These are phyloP conservation scores for Candida sp. DNA, from an alignment of 1,139 yeast genomes.

Conservation along the genomic window DNA sequence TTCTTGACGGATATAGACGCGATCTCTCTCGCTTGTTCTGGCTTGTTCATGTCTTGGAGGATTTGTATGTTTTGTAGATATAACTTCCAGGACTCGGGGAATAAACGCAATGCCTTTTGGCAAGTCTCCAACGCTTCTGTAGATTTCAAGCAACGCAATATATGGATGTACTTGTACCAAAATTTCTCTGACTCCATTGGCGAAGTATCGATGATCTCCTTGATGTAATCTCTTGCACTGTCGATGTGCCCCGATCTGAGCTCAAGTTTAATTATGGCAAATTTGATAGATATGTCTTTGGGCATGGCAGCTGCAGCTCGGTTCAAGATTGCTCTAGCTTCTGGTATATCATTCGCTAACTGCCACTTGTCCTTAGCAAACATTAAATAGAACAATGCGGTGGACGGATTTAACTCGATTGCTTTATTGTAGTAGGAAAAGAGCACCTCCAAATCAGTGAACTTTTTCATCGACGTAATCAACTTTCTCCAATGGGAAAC, in stretches of 20 bases:
- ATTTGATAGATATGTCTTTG: conserved; percentile 61
- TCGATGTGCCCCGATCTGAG: conserved; percentile 37
- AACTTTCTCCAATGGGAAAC: conserved; percentile 60
- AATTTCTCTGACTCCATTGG: conserved; percentile 47
- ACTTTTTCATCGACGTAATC: conserved; percentile 47
- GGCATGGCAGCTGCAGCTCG: conserved; percentile 22
- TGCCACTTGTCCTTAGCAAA: conserved; percentile 75
- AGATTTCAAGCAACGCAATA: conserved; percentile 42
- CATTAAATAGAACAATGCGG: conserved; percentile 62
- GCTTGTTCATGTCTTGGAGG: conserved; percentile 28
- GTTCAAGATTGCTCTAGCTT: conserved; percentile 51
- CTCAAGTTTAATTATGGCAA: conserved; percentile 73
- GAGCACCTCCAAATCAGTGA: conserved; percentile 32
- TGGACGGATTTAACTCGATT: conserved; percentile 48
- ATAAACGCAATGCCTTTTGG: conserved; percentile 48
- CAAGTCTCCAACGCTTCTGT: conserved; percentile 39
- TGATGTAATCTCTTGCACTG: conserved; percentile 46
- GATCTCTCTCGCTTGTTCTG: conserved; percentile 49
- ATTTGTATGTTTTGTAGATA: conserved; percentile 67
- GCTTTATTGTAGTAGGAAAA: conserved; percentile 57
- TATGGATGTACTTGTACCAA: conserved; percentile 68
- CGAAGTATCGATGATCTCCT: conserved; percentile 19
- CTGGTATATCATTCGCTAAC: conserved; percentile 44
- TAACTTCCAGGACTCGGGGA: conserved; percentile 53
- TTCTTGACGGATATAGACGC: conserved; percentile 53